Percentiles rank a stretch among this genome's conserved stretches.
Evolutionary conservation across 768 basidiomycete species (phyloP).

Genomic region (Trametes gibbosa): DNA sequence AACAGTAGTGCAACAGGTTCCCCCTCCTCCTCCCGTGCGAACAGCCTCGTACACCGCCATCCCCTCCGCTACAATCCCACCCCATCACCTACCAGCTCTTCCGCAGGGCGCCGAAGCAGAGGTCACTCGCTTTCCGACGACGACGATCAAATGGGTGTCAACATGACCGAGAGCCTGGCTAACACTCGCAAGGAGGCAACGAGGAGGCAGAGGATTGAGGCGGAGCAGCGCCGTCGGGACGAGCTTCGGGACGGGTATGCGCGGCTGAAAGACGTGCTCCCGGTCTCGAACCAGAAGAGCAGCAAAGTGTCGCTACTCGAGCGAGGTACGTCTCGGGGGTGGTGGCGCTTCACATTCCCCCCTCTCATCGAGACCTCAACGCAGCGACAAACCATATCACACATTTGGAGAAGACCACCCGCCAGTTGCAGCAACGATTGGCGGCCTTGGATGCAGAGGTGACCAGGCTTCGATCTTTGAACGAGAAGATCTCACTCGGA

Average conservation of each 20-base stretch:
- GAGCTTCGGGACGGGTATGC: constrained; percentile 90
- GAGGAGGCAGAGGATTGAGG: constrained; percentile 79
- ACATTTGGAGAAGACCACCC: constrained; percentile 67
- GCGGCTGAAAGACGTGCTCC: constrained; percentile 82
- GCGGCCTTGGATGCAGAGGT: constrained; percentile 67
- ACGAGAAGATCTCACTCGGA: constrained; percentile 80
- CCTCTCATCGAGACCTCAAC: constrained; percentile 9
- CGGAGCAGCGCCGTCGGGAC: constrained; percentile 86
- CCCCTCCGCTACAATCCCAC: constrained; percentile 75
- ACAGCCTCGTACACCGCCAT: constrained; percentile 73
- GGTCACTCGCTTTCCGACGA: constrained; percentile 72
- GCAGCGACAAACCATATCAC: constrained; percentile 79
- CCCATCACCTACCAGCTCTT: constrained; percentile 74
- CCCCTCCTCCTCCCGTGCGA: constrained; percentile 72
- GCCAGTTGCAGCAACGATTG: constrained; percentile 68
- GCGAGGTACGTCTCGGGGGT: constrained; percentile 55
- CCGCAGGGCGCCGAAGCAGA: constrained; percentile 60
- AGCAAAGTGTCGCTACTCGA: constrained; percentile 88
- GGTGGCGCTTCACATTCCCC: neutral
- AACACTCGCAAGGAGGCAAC: constrained; percentile 83
- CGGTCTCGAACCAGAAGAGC: constrained; percentile 85
- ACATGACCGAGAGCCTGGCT: constrained; percentile 68
- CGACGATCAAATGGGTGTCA: constrained; percentile 62
- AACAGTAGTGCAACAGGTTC: constrained; percentile 77
- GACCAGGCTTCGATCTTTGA: constrained; percentile 64